Evolutionary conservation across 1,284 basidiomycete genomes (phyloP).

Genomic region (Fomitopsis palustris): DNA sequence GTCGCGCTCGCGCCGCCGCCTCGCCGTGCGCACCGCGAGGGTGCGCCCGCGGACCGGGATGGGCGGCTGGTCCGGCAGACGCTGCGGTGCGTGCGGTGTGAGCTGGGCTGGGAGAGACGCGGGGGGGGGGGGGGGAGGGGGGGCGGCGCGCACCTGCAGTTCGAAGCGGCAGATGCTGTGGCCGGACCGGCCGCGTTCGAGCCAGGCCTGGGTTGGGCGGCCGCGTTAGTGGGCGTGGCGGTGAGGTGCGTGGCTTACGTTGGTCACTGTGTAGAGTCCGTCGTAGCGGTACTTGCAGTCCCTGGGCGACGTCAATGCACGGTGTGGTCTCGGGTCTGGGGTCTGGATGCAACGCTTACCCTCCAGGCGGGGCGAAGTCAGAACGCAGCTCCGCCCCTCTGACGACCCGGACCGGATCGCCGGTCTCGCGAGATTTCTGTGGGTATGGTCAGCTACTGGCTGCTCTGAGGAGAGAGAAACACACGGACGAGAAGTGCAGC

Average conservation of each 20-base stretch:
- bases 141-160: slow-evolving; percentile 1
- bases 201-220: slow-evolving; percentile 12
- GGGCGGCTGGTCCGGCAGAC: slow-evolving; percentile 15
- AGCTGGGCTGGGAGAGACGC: background rate
- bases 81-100: slow-evolving; percentile 6
- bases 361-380: slow-evolving; percentile 30
- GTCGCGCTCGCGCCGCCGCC: background rate
- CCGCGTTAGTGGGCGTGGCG: background rate
- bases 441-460: background rate
- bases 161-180: slow-evolving; percentile 19
- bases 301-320: slow-evolving; percentile 18
- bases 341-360: slow-evolving; percentile 19
- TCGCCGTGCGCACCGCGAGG: background rate
- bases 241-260: slow-evolving; percentile 8
- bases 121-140: background rate
- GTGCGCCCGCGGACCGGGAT: slow-evolving; percentile 13
- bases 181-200: slow-evolving; percentile 17
- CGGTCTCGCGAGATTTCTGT: slow-evolving; percentile 30
- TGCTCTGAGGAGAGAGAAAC: background rate
- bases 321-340: no score
- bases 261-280: slow-evolving; percentile 39
- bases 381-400: slow-evolving; percentile 27
- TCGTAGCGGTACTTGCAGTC: slow-evolving; percentile 37
- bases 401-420: slow-evolving; percentile 38
- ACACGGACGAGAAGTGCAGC: slow-evolving; percentile 27